Evolutionary conservation across 2,329 filamentous ascomycete genomes (phyloP).

Genomic region (Colletotrichum magnum): DNA sequence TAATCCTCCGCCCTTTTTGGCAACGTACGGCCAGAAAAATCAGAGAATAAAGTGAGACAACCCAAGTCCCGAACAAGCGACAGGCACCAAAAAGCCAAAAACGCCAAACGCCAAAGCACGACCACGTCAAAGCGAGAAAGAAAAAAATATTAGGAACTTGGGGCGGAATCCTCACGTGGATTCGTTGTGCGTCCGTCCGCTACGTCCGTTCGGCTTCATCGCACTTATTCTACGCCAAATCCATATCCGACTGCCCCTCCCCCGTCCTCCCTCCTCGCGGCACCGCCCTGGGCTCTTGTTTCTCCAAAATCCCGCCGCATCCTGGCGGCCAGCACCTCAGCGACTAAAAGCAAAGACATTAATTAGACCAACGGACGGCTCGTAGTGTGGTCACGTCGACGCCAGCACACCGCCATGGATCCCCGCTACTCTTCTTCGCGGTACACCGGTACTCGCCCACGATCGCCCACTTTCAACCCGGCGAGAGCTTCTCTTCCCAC

Average conservation of each 20-base stretch:
- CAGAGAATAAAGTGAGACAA: slow-evolving; percentile 41
- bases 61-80: slow-evolving; percentile 17
- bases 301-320: slow-evolving; percentile 2
- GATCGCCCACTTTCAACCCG: slow-evolving; percentile 63
- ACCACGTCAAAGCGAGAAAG: slow-evolving; percentile 29
- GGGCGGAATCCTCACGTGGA: slow-evolving; percentile 38
- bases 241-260: slow-evolving; percentile 9
- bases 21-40: slow-evolving; percentile 3
- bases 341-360: slow-evolving; percentile 10
- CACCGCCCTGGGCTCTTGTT: slow-evolving; percentile 3
- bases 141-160: slow-evolving; percentile 1
- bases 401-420: slow-evolving; percentile 39
- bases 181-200: slow-evolving; percentile 32
- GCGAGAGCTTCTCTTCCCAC: slow-evolving; percentile 69
- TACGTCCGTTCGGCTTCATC: slow-evolving; percentile 26
- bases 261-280: slow-evolving; percentile 11
- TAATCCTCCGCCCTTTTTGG: slow-evolving; percentile 15
- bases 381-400: slow-evolving; percentile 16
- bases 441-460: slow-evolving; percentile 42
- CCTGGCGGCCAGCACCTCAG: not conserved
- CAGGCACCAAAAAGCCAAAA: slow-evolving; percentile 16
- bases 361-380: slow-evolving; percentile 12
- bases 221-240: slow-evolving; percentile 27
- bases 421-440: slow-evolving; percentile 41
- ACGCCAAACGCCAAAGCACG: slow-evolving; percentile 34